Base-by-base conservation (phyloP, 2,329 filamentous ascomycete species). In the Huntiella omanensis region DNA sequence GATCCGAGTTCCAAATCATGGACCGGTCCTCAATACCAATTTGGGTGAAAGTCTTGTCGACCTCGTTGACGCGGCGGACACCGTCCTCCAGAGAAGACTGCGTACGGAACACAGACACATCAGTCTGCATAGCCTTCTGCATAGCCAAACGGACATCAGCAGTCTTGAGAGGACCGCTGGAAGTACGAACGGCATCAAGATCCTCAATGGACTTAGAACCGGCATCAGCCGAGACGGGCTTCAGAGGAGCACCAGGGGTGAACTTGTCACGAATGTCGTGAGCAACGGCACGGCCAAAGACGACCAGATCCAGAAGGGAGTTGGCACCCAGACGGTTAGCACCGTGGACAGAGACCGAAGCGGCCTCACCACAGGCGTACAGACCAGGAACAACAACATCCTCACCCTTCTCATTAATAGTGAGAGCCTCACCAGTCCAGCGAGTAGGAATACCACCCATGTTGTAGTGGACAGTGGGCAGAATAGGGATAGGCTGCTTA, bases 1-100 rank as follows among this genome's bases (percentile, higher is more conserved):
- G 76, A 60, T 96, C 88, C 17, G 83, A 86, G 77, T 96, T 96
- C 88, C 88, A 96, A 70, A 96, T 96, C 88, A 96, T 95, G 73
- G 84, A 92, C 64, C 91, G 83, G 65, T 96, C 88, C 76, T 94
- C 93, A 68, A 84, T 95, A 59, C 85, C 84, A 55, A 96, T 80
- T 59, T 95, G 71, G 56, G 71, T 66, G 67, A 82, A 96, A 57
- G 70, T 73, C 56, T 73, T 64, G 62, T 96, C 88, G 55, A 96
- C 84, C 55, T 85, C 77, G 53, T 67, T 77, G 63, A 96, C 91
- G 70, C 79, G 87, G 64, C 71, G 69, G 52, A 94, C 87, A 75
- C 88, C 88, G 65, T 95, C 83, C 55, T 95, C 85, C 62, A 96
- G 75, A 54, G 78, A 85, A 65, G 93, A 82, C 59, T 96, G 86